Conservation (phyloP, 202 grass and related monocot genomes). For the Setaria viridis region DNA sequence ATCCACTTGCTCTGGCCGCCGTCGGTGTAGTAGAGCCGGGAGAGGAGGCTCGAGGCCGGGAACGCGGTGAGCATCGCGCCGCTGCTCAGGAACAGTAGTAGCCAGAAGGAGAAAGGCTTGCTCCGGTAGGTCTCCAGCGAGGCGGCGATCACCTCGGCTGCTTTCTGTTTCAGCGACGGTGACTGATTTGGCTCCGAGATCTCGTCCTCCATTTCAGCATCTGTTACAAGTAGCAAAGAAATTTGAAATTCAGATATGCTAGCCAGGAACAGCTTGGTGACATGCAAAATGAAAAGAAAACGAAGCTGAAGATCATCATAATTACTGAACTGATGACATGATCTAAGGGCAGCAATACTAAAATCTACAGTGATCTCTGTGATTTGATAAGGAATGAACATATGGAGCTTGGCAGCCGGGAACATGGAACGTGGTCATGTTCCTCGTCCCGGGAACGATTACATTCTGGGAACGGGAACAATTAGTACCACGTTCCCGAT, state of each 20-base stretch:
- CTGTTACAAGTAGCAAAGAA: background rate
- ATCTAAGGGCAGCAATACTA: too few species aligned
- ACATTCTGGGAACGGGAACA: too few species aligned
- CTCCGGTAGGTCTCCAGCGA: slow-evolving; percentile 54
- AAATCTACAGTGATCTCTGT: too few species aligned
- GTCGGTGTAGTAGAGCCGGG: slow-evolving; percentile 76
- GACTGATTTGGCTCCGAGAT: slow-evolving; percentile 8
- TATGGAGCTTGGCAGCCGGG: too few species aligned
- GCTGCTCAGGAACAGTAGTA: slow-evolving; percentile 55
- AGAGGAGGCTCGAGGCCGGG: slow-evolving; percentile 84
- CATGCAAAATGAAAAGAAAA: background rate
- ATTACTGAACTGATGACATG: too few species aligned
- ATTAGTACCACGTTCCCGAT: too few species aligned
- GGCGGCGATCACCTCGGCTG: slow-evolving; percentile 30
- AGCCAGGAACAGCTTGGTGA: too few species aligned
- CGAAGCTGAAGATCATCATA: background rate
- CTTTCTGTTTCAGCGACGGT: slow-evolving; percentile 29
- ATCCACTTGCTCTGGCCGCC: slow-evolving; percentile 95
- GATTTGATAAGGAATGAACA: too few species aligned
- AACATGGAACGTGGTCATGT: too few species aligned
- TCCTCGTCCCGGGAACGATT: too few species aligned
- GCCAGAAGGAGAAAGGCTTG: slow-evolving; percentile 66
- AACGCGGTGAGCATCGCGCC: slow-evolving; percentile 81
- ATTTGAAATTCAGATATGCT: background rate
- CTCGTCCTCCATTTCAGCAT: slow-evolving; percentile 14